phyloP scores from a whole-genome alignment of 1,139 yeast species.

The Keqinozyma sinolaborantium region DNA sequence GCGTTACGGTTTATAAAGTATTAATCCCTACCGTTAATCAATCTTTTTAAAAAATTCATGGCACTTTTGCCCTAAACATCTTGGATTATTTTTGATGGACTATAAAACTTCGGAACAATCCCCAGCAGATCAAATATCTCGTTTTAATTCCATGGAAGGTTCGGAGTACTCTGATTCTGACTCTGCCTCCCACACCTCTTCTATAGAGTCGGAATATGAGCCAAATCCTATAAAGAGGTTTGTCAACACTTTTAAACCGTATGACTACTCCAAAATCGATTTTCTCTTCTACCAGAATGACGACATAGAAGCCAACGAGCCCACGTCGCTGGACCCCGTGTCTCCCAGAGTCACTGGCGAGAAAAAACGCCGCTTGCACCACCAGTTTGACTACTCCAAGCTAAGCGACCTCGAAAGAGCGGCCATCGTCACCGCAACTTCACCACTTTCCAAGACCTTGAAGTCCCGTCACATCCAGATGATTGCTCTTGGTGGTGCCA shows the following conservation, averaged over 20 bases:
- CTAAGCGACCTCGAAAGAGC: conserved; percentile 29
- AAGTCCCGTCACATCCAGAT: conserved; percentile 38
- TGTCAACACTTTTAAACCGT: conserved; percentile 25
- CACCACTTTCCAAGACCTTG: conserved; percentile 30
- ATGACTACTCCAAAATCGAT: conserved; percentile 18
- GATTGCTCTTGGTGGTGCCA: conserved; percentile 41
- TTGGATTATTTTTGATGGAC: not conserved
- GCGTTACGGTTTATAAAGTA: no score
- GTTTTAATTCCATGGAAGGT: not conserved
- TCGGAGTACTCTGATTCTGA: conserved; percentile 4
- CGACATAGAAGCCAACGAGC: conserved; percentile 7
- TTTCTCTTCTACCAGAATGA: conserved; percentile 14
- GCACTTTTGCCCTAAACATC: no score
- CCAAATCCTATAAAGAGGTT: conserved; percentile 19
- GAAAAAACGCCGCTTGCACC: conserved; percentile 12
- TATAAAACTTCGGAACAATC: not conserved
- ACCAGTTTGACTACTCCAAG: conserved; percentile 26
- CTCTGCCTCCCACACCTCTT: conserved; percentile 7
- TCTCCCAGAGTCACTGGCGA: conserved; percentile 1
- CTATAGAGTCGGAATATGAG: conserved; percentile 13
- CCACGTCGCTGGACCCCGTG: not conserved
- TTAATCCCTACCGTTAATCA: no score
- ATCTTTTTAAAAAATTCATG: no score
- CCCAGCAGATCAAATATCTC: not conserved
- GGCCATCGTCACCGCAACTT: conserved; percentile 27